Evolutionary conservation across 495 filamentous ascomycete genomes (phyloP).

Genomic region (Aspergillus asperescens): DNA sequence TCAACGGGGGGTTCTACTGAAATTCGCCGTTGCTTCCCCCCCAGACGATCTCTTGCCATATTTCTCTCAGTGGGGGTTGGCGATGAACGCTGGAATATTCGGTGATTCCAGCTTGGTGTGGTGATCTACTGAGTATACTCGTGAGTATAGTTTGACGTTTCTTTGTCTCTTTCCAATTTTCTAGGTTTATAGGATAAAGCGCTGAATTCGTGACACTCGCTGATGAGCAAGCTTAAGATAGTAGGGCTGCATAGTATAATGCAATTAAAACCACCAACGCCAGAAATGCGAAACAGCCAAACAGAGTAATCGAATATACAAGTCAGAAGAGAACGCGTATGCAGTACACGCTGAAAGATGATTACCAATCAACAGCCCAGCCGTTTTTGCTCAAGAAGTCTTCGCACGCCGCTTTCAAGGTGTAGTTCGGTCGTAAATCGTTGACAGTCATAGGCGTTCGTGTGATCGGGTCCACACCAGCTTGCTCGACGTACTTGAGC

Average conservation of each 20-base stretch:
- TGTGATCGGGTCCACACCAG: constrained; percentile 75
- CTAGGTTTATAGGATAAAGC: neutral
- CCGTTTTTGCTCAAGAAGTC: constrained; percentile 83
- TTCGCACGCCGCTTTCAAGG: constrained; percentile 75
- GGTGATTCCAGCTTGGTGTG: too few relatives aligned
- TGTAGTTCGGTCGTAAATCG: constrained; percentile 80
- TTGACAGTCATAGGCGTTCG: constrained; percentile 61
- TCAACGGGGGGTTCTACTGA: too few relatives aligned
- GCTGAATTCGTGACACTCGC: neutral
- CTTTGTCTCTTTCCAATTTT: too few relatives aligned
- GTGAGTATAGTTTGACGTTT: too few relatives aligned
- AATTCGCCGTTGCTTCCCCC: too few relatives aligned
- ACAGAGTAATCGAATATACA: constrained; percentile 1
- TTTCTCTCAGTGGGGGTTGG: too few relatives aligned
- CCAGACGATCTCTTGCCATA: too few relatives aligned
- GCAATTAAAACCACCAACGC: constrained; percentile 17
- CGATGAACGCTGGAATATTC: too few relatives aligned
- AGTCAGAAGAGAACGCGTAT: constrained; percentile 2
- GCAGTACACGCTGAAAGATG: constrained; percentile 9
- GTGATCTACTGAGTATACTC: too few relatives aligned
- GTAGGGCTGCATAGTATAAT: constrained; percentile 1
- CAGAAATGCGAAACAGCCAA: constrained; percentile 6
- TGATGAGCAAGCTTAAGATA: neutral
- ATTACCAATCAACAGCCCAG: constrained; percentile 88
- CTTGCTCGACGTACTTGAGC: constrained; percentile 73